Base-by-base conservation (phyloP, 192 early-diverging fungal genomes). In the Coemansia sp. region DNA sequence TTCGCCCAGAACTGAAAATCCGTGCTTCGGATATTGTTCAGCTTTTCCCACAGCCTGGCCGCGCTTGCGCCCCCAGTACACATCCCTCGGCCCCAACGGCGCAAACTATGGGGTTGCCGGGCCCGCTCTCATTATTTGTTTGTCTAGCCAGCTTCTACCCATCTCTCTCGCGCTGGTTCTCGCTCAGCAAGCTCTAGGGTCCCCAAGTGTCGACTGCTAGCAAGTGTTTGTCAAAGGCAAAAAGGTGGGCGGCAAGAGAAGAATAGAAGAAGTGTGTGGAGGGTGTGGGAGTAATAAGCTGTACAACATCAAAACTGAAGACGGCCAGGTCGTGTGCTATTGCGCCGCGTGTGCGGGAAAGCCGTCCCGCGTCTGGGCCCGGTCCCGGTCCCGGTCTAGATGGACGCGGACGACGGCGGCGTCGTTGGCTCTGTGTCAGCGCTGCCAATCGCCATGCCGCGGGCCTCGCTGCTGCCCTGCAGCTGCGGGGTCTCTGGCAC, bases 21-120 rank as follows among this genome's bases (percentile, higher is more conserved):
- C 61, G 52, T 53, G 68, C 68, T 37, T 63, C 47, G 60, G 48
- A 42, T 67, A 55, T 71, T 71, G 68, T 71, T 71, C 68, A 28
- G 56, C 19, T 46, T 45, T 37, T 47, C 23, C 38, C 26, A 17
- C 29, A 36, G 20, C 21, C 22, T 13, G 34, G 20, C 27, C 22
- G 22, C 33, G 33, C 34, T 23, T 16, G 23, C n/a, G 25, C 16
- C 14, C 16, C 25, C 46, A 17, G 19, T 22, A n/a, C n/a, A n/a
- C n/a, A n/a, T n/a, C n/a, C 18, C 46, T 37, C 7, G 34, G 16
- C 17, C 25, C 46, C 23, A 22, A 35, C 14, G 7, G 4, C 43
- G 25, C 23, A 3, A 6, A 48, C 10, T 48, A 48, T 48, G 46
- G 46, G 46, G 22, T n/a, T 2, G 5, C 18, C 37, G 9, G 10